phyloP scores from a whole-genome alignment of 179 eudicot species.

The Beta lomatogona region DNA sequence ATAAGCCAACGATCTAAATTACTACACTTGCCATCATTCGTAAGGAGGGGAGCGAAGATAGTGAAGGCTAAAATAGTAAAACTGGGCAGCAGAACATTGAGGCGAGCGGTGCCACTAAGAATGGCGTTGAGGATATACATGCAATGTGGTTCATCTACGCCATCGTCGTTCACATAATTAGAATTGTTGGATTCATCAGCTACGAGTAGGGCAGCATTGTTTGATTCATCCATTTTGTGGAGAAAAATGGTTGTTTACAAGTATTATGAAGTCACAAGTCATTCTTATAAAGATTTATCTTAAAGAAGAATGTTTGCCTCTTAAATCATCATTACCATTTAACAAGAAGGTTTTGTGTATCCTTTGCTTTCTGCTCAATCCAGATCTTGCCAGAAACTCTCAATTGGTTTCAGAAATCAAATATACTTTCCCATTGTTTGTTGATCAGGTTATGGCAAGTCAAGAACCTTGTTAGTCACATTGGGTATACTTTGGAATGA shows the following conservation, averaged over 20 bases:
- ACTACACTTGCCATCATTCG: slow-evolving; percentile 61
- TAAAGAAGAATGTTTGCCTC: not conserved
- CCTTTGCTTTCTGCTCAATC: slow-evolving; percentile 31
- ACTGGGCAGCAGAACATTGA: slow-evolving; percentile 59
- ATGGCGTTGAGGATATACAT: slow-evolving; percentile 49
- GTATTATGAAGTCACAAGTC: not conserved
- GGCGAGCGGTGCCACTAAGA: slow-evolving; percentile 67
- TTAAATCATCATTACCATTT: slow-evolving; percentile 6
- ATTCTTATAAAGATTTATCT: slow-evolving; percentile 3
- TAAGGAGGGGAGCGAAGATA: slow-evolving; percentile 64
- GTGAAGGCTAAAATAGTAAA: slow-evolving; percentile 66
- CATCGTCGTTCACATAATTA: slow-evolving; percentile 35
- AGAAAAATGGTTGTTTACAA: not conserved
- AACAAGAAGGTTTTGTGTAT: slow-evolving; percentile 19
- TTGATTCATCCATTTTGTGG: slow-evolving; percentile 37
- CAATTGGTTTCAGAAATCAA: not conserved
- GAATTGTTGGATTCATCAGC: slow-evolving; percentile 26
- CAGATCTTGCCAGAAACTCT: not conserved
- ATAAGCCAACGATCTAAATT: slow-evolving; percentile 50
- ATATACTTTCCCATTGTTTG: slow-evolving; percentile 15
- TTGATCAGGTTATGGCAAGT: not conserved
- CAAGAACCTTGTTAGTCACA: not conserved
- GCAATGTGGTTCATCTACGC: slow-evolving; percentile 48
- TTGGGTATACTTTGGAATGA: not conserved
- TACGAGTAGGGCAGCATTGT: slow-evolving; percentile 36